These are phyloP conservation scores for Populus simonii DNA, from an alignment of 345 rosid genomes.

Conservation along the genomic window DNA sequence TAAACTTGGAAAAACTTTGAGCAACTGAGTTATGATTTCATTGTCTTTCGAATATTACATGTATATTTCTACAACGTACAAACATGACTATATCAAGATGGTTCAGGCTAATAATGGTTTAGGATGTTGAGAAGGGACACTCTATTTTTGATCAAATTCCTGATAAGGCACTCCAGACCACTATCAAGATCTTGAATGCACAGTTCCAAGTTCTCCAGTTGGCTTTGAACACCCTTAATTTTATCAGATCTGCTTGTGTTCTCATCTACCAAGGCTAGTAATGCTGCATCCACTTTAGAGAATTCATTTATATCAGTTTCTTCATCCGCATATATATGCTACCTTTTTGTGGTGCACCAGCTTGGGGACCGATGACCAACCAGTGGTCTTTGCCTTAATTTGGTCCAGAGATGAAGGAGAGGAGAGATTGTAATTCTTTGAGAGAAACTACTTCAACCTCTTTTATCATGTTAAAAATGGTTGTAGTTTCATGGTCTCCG, in stretches of 20 bases:
- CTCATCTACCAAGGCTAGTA: conserved; percentile 19
- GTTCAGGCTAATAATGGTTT: conserved; percentile 3
- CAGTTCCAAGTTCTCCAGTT: conserved; percentile 28
- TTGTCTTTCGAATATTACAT: background rate
- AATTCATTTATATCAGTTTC: conserved; percentile 31
- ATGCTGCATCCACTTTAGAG: conserved; percentile 22
- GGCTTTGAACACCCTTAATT: conserved; percentile 15
- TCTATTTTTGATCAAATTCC: conserved; percentile 41
- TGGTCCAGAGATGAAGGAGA: conserved; percentile 28
- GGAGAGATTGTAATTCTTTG: no score
- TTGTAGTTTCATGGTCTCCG: no score
- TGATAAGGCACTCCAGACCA: conserved; percentile 37
- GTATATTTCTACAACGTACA: background rate
- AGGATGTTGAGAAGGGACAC: conserved; percentile 45
- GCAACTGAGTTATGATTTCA: background rate
- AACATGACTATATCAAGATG: background rate
- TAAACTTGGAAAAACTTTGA: background rate
- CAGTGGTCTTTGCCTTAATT: conserved; percentile 19
- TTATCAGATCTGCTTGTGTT: conserved; percentile 16
- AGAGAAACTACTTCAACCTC: no score
- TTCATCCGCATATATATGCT: conserved; percentile 14
- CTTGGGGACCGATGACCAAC: conserved; percentile 39
- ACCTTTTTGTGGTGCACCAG: conserved; percentile 30
- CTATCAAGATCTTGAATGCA: conserved; percentile 49
- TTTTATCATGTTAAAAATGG: no score